Evolutionary conservation across 1,139 yeast genomes (phyloP).

Genomic region (Lodderomyces oxycetoniae): DNA sequence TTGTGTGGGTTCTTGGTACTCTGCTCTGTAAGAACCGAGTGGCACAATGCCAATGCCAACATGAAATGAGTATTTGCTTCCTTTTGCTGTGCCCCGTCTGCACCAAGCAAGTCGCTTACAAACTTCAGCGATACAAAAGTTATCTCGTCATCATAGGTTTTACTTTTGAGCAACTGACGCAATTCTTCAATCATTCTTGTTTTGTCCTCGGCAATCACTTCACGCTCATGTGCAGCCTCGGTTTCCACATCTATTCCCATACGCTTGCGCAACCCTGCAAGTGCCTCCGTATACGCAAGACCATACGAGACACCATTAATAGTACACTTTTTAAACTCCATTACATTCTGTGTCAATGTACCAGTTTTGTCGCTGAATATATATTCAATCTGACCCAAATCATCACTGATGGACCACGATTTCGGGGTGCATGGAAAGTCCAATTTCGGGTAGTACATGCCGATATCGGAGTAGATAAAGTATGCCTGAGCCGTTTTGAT

Average conservation of each 20-base stretch:
- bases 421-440: slow-evolving; percentile 61
- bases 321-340: slow-evolving; percentile 61
- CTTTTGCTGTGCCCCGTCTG: slow-evolving; percentile 27
- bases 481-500: slow-evolving; percentile 56
- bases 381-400: slow-evolving; percentile 61
- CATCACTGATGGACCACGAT: slow-evolving; percentile 61
- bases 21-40: slow-evolving; percentile 53
- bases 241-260: slow-evolving; percentile 51
- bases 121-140: slow-evolving; percentile 48
- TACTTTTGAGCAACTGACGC: slow-evolving; percentile 16
- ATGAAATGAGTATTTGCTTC: slow-evolving; percentile 46
- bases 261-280: slow-evolving; percentile 54
- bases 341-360: slow-evolving; percentile 54
- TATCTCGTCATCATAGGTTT: slow-evolving; percentile 36
- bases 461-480: slow-evolving; percentile 49
- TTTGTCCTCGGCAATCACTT: slow-evolving; percentile 34
- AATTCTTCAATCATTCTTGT: slow-evolving; percentile 33
- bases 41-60: slow-evolving; percentile 53
- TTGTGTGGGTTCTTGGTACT: slow-evolving; percentile 36
- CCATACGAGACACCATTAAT: slow-evolving; percentile 53
- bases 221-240: slow-evolving; percentile 40
- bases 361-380: slow-evolving; percentile 62
- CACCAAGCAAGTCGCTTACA: slow-evolving; percentile 34
- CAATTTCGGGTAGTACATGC: slow-evolving; percentile 47
- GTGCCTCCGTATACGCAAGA: slow-evolving; percentile 58